Evolutionary conservation across 148 eudicot species (phyloP), one percentile per base, ranked within the genome.

Genomic region (Vaccinium macrocarpon): DNA sequence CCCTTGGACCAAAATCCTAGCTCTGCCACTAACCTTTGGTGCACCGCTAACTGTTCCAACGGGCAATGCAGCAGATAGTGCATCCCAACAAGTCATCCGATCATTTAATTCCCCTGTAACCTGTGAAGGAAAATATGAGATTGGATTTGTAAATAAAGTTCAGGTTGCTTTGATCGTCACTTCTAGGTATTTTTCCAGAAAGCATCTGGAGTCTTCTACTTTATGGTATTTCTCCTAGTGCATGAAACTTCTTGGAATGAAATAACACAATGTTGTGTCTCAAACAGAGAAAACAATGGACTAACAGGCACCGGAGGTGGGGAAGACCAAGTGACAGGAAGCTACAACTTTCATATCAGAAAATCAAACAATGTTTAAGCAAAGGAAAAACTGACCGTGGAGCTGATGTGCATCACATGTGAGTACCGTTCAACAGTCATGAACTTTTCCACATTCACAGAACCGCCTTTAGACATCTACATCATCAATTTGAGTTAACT

Each of bases 321-420:
- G 19, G 49, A 49, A 49, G 50, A 75, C 52, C 21, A 32, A 15
- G n/a, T 0, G 12, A 78, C 61, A 52, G n/a, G 14, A 79, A 59
- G 18, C 42, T 3, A 80, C 19, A 59, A 8, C 42, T 25, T 14
- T 82, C 76, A 68, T 9, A 62, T 35, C 32, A 80, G 52, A 61
- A 81, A 61, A 56, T 25, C 61, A 82, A 82, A 48, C 76, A 25
- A 48, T 27, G n/a, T 49, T 23, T 27, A 82, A 27, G 70, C 32
- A 49, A 59, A 84, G 77, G 32, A 18, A 71, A 71, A 55, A 88
- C 95, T 94, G 83, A 96, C 99, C 42, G 99, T 96, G 82, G 99
- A 96, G 90, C 99, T 96, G 72, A 94, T 93, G 81, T 97, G 99
- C 99, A 97, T 97, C 89, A 97, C 99, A 79, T 97, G 99, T 62